phyloP scores from a whole-genome alignment of 768 basidiomycete genomes.

The Boletus huronensis region DNA sequence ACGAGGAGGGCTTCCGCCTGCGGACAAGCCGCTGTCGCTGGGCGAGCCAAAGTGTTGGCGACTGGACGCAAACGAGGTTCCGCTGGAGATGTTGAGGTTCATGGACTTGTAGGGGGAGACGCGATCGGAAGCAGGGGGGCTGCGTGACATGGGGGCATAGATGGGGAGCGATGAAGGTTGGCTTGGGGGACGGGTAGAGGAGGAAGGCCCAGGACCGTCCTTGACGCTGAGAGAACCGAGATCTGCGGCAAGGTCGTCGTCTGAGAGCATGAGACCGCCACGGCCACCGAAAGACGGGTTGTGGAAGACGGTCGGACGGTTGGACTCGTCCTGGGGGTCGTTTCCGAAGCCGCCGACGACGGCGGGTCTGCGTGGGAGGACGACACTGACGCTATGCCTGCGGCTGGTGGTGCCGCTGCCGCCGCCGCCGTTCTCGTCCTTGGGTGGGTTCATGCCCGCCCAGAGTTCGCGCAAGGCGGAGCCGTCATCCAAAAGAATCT shows the following conservation, averaged over 20 bases:
- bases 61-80: slow-evolving; percentile 37
- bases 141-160: slow-evolving; percentile 65
- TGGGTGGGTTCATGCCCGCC: slow-evolving; percentile 63
- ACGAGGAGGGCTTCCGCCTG: slow-evolving; percentile 48
- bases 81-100: slow-evolving; percentile 54
- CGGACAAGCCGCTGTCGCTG: slow-evolving; percentile 56
- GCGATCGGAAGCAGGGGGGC: slow-evolving; percentile 52
- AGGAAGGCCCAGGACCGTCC: slow-evolving; percentile 33
- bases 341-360: slow-evolving; percentile 59
- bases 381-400: slow-evolving; percentile 79
- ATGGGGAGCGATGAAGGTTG: slow-evolving; percentile 77
- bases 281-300: slow-evolving; percentile 41
- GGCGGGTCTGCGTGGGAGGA: slow-evolving; percentile 66
- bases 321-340: slow-evolving; percentile 42
- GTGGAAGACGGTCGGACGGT: slow-evolving; percentile 32
- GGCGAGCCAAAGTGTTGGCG: slow-evolving; percentile 55
- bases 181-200: slow-evolving; percentile 53
- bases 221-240: slow-evolving; percentile 59
- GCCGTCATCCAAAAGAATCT: slow-evolving; percentile 72
- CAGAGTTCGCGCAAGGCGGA: slow-evolving; percentile 72
- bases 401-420: slow-evolving; percentile 82
- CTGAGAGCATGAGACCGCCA: slow-evolving; percentile 64
- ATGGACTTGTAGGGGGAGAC: slow-evolving; percentile 58
- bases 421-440: slow-evolving; percentile 58
- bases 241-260: slow-evolving; percentile 78